Base-by-base conservation (phyloP, 805 yeast genomes). In the Yarrowia osloensis region DNA sequence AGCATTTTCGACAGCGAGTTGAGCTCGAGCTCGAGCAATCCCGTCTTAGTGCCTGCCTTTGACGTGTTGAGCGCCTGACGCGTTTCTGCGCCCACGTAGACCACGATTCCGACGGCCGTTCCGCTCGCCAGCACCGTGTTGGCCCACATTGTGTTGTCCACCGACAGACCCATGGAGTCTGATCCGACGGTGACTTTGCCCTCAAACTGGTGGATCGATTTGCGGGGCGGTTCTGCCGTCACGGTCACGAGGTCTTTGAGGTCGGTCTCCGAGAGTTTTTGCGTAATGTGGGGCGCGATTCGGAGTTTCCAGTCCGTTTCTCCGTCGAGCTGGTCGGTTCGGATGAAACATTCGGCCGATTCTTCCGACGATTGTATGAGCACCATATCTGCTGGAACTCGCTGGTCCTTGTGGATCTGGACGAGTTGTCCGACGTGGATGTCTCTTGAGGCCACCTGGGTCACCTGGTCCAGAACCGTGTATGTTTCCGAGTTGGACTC, bases 251-350 rank as follows among this genome's bases (percentile, higher is more conserved):
- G 47, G 67, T 84, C 82, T 22, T 70, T 68, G 47, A 73, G 67
- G 12, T 71, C 85, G 39, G 67, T 49, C 59, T 80, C 79, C n/a
- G 83, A 78, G 13, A 84, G 77, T 49, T 85, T 76, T 76, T 94
- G 98, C 0, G 97, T 90, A 31, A 86, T 73, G 13, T 87, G 82
- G 57, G 88, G 83, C 0, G 97, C 95, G 42, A 90, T 79, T 72
- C 99, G 81, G 67, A 95, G 81, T 76, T 95, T 95, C 99, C 99
- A 95, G 78, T 95, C 99, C 6, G 99, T 95, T 77, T 95, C 99
- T 74, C 99, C 99, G 77, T 95, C 99, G 62, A 95, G 81, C 78
- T 95, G 99, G 79, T 95, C 99, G 0, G 99, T 95, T 73, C 96
- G 90, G 70, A 95, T 90, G 73, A 96, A 95, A 1, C 93, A 84